Conservation (phyloP, 2,329 filamentous ascomycete species). For the Stagonosporopsis cucurbitacearum region DNA sequence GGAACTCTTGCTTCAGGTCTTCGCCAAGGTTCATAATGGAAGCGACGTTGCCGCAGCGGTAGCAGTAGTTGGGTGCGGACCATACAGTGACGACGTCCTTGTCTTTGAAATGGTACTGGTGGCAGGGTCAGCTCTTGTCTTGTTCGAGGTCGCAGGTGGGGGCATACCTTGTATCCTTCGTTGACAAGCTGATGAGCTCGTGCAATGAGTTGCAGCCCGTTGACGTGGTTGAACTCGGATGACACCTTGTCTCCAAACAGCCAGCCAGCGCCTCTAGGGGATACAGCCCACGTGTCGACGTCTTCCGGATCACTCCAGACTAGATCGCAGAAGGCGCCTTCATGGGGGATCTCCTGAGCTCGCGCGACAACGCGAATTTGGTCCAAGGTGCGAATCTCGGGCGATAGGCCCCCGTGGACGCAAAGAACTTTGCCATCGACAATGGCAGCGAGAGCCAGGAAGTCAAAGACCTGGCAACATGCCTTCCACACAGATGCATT, state of each 20-base stretch:
- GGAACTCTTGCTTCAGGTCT: slow-evolving; percentile 90
- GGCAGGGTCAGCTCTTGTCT: not conserved
- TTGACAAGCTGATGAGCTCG: slow-evolving; percentile 78
- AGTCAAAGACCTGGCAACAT: slow-evolving; percentile 98
- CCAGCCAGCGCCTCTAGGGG: slow-evolving; percentile 72
- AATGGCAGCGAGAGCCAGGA: slow-evolving; percentile 92
- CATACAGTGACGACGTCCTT: slow-evolving; percentile 98
- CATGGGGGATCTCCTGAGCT: slow-evolving; percentile 94
- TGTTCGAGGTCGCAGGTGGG: not conserved
- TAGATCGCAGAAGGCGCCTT: slow-evolving; percentile 97
- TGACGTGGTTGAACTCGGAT: slow-evolving; percentile 79
- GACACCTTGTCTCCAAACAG: slow-evolving; percentile 75
- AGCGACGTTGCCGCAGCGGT: slow-evolving; percentile 68
- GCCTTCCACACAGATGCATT: slow-evolving; percentile 99
- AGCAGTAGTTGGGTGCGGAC: slow-evolving; percentile 75
- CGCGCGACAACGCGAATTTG: slow-evolving; percentile 77
- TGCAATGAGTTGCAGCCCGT: slow-evolving; percentile 73
- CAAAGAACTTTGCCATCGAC: slow-evolving; percentile 99
- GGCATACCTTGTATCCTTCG: slow-evolving; percentile 71
- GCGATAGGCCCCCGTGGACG: slow-evolving; percentile 93
- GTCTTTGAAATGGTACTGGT: slow-evolving; percentile 87
- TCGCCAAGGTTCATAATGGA: slow-evolving; percentile 93
- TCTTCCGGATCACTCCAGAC: slow-evolving; percentile 87
- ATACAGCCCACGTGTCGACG: slow-evolving; percentile 73
- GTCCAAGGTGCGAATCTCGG: slow-evolving; percentile 95